phyloP scores from a whole-genome alignment of 495 filamentous ascomycete genomes.

The Penicillium desertorum region DNA sequence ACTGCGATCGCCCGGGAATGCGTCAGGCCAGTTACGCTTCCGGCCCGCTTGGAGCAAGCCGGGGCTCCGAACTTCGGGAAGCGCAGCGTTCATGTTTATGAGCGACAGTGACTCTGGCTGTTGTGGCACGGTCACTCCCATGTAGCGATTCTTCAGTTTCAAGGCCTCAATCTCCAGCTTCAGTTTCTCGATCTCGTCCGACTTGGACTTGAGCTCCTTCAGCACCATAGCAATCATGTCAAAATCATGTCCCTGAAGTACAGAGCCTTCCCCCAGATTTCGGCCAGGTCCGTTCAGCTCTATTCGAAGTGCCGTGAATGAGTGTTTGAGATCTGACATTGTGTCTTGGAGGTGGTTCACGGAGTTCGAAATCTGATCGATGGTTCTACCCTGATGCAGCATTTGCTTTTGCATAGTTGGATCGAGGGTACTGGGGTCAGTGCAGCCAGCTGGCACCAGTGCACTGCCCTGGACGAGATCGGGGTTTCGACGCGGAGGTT shows the following conservation, averaged over 20 bases:
- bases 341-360: slow-evolving; percentile 48
- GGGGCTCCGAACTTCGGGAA: slow-evolving; percentile 42
- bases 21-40: slow-evolving; percentile 41
- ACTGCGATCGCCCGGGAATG: slow-evolving; percentile 27
- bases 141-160: slow-evolving; percentile 42
- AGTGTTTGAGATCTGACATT: slow-evolving; percentile 47
- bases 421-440: slow-evolving; percentile 21
- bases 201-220: slow-evolving; percentile 46
- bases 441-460: slow-evolving; percentile 30
- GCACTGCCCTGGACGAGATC: slow-evolving; percentile 26
- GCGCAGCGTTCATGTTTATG: slow-evolving; percentile 12
- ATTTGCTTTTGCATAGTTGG: slow-evolving; percentile 41
- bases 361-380: slow-evolving; percentile 47
- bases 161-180: slow-evolving; percentile 48
- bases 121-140: slow-evolving; percentile 31
- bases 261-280: slow-evolving; percentile 18
- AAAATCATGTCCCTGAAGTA: slow-evolving; percentile 26
- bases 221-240: slow-evolving; percentile 48
- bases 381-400: slow-evolving; percentile 43
- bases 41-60: slow-evolving; percentile 40
- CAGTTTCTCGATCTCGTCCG: slow-evolving; percentile 48
- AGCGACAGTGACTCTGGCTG: slow-evolving; percentile 11
- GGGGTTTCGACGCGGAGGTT: slow-evolving; percentile 24
- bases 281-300: slow-evolving; percentile 39
- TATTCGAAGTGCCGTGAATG: slow-evolving; percentile 46